phyloP scores from a whole-genome alignment of 192 early-diverging fungal species.

The Umbelopsis ramanniana region DNA sequence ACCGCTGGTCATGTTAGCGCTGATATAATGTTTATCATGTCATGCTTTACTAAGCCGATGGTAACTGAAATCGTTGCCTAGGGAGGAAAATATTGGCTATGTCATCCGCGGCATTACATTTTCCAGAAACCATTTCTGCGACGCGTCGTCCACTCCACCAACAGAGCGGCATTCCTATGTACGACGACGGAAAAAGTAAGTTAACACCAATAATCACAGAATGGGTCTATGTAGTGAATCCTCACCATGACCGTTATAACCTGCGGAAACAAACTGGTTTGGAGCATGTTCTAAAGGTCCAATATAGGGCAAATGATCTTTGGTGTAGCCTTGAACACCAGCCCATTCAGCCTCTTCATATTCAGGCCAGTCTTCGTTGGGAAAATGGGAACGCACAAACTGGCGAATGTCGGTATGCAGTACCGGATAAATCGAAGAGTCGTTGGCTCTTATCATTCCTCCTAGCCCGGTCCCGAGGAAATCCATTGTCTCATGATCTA shows the following conservation, averaged over 20 bases:
- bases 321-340: constrained; percentile 13
- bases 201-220: background rate
- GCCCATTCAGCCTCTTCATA: constrained; percentile 17
- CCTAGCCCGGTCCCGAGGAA: background rate
- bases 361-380: constrained; percentile 3
- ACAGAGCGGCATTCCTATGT: constrained; percentile 14
- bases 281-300: background rate
- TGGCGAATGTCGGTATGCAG: constrained; percentile 17
- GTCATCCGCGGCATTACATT: background rate
- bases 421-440: constrained; percentile 9
- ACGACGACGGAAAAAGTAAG: background rate
- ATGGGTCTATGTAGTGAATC: no score
- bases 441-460: constrained; percentile 3
- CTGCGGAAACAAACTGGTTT: background rate
- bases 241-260: constrained; percentile 13
- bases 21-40: no score
- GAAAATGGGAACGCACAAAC: constrained; percentile 16
- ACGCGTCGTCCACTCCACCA: constrained; percentile 9
- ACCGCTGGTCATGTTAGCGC: no score
- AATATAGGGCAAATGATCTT: constrained; percentile 13
- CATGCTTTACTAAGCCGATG: no score
- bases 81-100: constrained; percentile 10
- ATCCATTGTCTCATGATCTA: background rate
- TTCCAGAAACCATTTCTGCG: constrained; percentile 5
- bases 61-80: background rate